These are phyloP conservation scores for Sugiyamaella valdiviana DNA, from an alignment of 805 yeast genomes.

Conservation along the genomic window DNA sequence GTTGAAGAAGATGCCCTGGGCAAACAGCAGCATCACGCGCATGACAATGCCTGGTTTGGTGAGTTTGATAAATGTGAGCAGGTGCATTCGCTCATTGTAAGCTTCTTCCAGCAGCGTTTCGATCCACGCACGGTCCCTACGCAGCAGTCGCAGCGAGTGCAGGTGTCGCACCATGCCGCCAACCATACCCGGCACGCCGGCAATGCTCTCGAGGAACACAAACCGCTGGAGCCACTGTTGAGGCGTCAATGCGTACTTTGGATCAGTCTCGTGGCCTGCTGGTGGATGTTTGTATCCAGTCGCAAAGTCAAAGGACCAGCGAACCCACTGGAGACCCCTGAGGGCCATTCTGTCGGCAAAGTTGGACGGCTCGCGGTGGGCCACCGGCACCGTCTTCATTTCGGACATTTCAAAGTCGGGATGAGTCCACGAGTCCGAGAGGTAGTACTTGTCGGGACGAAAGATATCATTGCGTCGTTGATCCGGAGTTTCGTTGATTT, in stretches of 20 bases:
- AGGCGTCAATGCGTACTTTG: conserved; percentile 48
- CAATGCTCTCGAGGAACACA: conserved; percentile 62
- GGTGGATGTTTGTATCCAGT: conserved; percentile 62
- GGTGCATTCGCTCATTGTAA: conserved; percentile 72
- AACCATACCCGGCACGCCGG: conserved; percentile 77
- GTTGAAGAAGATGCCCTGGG: conserved; percentile 68
- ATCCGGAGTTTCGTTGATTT: background rate
- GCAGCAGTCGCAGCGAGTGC: conserved; percentile 53
- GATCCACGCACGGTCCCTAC: conserved; percentile 68
- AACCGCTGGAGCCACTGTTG: conserved; percentile 55
- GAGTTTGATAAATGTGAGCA: conserved; percentile 58
- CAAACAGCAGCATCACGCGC: conserved; percentile 47
- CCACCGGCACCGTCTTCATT: conserved; percentile 40
- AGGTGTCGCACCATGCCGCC: conserved; percentile 68
- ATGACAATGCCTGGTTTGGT: conserved; percentile 59
- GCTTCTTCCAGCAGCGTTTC: conserved; percentile 71
- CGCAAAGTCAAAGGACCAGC: conserved; percentile 51
- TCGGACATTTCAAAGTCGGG: conserved; percentile 36
- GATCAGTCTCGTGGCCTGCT: conserved; percentile 31
- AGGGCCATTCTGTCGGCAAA: conserved; percentile 50
- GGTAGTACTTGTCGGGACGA: conserved; percentile 13
- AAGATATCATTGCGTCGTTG: conserved; percentile 10
- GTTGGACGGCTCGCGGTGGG: conserved; percentile 47
- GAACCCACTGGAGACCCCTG: conserved; percentile 38
- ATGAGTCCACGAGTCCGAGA: conserved; percentile 37